phyloP scores from a whole-genome alignment of 2,329 filamentous ascomycete species.

The Ophiostoma fasciatum region DNA sequence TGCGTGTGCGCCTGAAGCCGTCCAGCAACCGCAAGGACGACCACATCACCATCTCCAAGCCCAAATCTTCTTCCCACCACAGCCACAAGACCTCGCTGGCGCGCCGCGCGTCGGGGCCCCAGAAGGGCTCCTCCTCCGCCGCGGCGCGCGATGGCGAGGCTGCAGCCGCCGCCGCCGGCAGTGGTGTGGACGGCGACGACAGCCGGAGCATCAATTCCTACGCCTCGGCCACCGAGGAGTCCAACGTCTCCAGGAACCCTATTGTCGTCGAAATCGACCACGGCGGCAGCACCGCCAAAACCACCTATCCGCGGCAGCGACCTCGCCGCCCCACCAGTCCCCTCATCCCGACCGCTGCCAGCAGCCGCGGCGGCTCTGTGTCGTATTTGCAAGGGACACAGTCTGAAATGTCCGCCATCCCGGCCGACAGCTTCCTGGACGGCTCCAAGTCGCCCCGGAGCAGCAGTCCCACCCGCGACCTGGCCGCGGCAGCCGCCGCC shows the following conservation, averaged over 20 bases:
- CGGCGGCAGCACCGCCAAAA: conserved; percentile 17
- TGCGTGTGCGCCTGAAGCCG: conserved; percentile 65
- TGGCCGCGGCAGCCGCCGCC: conserved; percentile 23
- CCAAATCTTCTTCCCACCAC: conserved; percentile 38
- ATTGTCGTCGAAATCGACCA: conserved; percentile 81
- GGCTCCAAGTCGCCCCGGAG: conserved; percentile 34
- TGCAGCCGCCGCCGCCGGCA: conserved; percentile 22
- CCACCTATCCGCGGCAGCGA: conserved; percentile 31
- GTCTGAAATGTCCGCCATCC: conserved; percentile 76
- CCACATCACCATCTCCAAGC: conserved; percentile 77
- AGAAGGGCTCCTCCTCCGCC: conserved; percentile 24
- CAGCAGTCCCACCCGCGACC: conserved; percentile 27
- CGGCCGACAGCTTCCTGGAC: conserved; percentile 46
- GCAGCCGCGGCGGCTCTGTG: conserved; percentile 41
- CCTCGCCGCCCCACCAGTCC: conserved; percentile 46
- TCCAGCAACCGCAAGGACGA: conserved; percentile 56
- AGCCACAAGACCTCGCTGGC: conserved; percentile 46
- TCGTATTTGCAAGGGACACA: conserved; percentile 49
- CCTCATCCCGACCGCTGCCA: conserved; percentile 42
- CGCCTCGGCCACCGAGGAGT: conserved; percentile 66
- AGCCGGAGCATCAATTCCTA: conserved; percentile 56
- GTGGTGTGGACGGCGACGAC: conserved; percentile 36
- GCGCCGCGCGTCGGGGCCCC: conserved; percentile 30
- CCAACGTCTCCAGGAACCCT: conserved; percentile 59
- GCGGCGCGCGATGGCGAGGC: conserved; percentile 18